Percentiles rank a stretch among this genome's conserved stretches.
phyloP scores from a whole-genome alignment of 192 early-diverging fungal genomes.

The Helicostylum pulchrum region DNA sequence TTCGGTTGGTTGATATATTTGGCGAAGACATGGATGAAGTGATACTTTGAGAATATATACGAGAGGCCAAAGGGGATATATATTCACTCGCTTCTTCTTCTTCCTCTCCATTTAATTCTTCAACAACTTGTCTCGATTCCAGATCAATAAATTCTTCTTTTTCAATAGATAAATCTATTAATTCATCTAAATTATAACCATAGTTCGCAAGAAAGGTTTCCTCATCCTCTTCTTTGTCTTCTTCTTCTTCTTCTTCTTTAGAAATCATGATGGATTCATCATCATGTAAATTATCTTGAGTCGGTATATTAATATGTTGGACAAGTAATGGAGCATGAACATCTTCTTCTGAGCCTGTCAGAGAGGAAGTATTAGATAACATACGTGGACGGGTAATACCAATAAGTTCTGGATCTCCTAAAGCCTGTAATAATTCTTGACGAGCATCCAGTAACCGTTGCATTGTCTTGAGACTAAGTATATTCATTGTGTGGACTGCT shows the following conservation, averaged over 20 bases:
- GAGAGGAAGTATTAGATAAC: neutral
- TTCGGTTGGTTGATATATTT: neutral
- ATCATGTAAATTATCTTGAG: neutral
- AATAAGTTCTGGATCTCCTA: constrained; percentile 14
- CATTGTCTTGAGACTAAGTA: constrained; percentile 21
- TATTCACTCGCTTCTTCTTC: neutral
- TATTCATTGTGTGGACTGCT: constrained; percentile 25
- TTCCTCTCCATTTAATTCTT: too few relatives aligned
- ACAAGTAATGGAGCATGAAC: neutral
- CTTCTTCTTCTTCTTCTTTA: too few relatives aligned
- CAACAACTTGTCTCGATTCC: neutral
- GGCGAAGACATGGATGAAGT: neutral
- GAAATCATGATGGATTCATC: neutral
- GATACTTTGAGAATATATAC: too few relatives aligned
- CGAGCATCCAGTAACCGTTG: constrained; percentile 20
- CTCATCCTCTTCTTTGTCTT: neutral
- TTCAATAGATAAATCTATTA: neutral
- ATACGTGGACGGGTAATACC: neutral
- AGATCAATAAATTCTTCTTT: constrained; percentile 10
- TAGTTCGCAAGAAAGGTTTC: neutral
- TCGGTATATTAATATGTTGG: neutral
- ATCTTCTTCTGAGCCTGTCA: constrained; percentile 9
- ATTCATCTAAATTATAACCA: neutral
- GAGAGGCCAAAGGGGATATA: neutral
- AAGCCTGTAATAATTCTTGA: constrained; percentile 16